Conservation (phyloP, 2,329 filamentous ascomycete genomes). For the Didymosphaeria variabile region DNA sequence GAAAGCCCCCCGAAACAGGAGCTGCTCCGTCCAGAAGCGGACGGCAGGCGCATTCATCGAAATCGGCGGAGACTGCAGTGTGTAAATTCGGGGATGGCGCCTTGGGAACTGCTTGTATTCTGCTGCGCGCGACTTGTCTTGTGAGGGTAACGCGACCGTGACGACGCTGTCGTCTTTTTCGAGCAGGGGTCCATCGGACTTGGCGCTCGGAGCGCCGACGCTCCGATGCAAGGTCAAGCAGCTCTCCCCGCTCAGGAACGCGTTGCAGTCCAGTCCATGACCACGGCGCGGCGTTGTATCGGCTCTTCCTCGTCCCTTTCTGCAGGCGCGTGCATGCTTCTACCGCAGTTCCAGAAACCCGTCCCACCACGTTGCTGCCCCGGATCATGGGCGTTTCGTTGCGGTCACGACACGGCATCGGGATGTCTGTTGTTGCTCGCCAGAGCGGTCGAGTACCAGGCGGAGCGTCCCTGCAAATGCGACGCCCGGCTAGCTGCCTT, state of each 20-base stretch:
- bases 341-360: slow-evolving; percentile 24
- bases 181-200: slow-evolving; percentile 15
- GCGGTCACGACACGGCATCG: neutral
- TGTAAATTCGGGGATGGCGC: neutral
- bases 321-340: slow-evolving; percentile 16
- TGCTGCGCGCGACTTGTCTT: neutral
- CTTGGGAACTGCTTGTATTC: neutral
- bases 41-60: slow-evolving; percentile 36
- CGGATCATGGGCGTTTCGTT: slow-evolving; percentile 1
- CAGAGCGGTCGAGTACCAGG: neutral
- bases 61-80: slow-evolving; percentile 8
- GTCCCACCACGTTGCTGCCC: slow-evolving; percentile 1
- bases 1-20: slow-evolving; percentile 29
- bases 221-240: slow-evolving; percentile 1
- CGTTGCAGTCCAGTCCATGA: slow-evolving; percentile 1
- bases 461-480: neutral
- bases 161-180: slow-evolving; percentile 5
- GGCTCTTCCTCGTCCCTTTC: slow-evolving; percentile 1
- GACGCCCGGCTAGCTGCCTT: neutral
- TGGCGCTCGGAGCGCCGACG: slow-evolving; percentile 8
- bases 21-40: slow-evolving; percentile 34
- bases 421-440: neutral
- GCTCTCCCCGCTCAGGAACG: neutral
- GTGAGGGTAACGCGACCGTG: neutral
- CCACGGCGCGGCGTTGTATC: slow-evolving; percentile 6